These are phyloP conservation scores for Termitomyces sp. DNA, from an alignment of 768 basidiomycete genomes.

Conservation along the genomic window DNA sequence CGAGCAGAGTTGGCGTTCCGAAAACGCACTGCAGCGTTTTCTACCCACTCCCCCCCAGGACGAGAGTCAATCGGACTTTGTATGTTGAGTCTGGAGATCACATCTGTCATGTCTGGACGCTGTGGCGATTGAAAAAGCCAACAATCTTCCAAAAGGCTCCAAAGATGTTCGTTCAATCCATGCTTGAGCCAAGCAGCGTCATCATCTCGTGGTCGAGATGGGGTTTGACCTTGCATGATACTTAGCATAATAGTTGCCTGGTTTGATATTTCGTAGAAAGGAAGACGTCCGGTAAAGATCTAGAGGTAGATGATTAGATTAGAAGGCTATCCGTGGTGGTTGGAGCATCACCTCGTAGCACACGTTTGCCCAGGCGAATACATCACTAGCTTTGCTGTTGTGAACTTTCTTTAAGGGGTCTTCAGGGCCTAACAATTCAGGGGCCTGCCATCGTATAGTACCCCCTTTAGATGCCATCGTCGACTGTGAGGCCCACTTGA, in stretches of 20 bases:
- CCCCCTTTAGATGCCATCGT: constrained; percentile 4
- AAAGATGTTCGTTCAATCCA: neutral
- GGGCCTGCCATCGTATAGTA: constrained; percentile 19
- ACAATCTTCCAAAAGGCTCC: constrained; percentile 2
- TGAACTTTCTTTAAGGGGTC: neutral
- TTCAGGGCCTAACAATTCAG: constrained; percentile 15
- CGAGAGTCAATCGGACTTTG: neutral
- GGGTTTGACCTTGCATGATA: constrained; percentile 11
- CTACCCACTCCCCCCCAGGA: neutral
- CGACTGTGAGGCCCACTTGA: constrained; percentile 14
- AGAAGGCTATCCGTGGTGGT: neutral
- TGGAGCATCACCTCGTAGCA: constrained; percentile 16
- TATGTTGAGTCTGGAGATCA: neutral
- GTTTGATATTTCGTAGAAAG: constrained; percentile 15
- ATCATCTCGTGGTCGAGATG: neutral
- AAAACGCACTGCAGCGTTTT: neutral
- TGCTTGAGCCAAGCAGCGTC: neutral
- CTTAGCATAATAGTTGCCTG: constrained; percentile 13
- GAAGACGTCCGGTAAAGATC: constrained; percentile 18
- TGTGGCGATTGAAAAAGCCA: neutral
- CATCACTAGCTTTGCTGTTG: constrained; percentile 16
- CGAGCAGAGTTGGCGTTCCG: neutral
- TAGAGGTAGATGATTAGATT: neutral
- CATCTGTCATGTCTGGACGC: constrained; percentile 2
- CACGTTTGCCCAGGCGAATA: constrained; percentile 17